A percentile compares a stretch with the other conserved stretches of the same genome.
Conservation (phyloP, 2,329 filamentous ascomycete genomes). For the Pseudocercospora macadamiae region DNA sequence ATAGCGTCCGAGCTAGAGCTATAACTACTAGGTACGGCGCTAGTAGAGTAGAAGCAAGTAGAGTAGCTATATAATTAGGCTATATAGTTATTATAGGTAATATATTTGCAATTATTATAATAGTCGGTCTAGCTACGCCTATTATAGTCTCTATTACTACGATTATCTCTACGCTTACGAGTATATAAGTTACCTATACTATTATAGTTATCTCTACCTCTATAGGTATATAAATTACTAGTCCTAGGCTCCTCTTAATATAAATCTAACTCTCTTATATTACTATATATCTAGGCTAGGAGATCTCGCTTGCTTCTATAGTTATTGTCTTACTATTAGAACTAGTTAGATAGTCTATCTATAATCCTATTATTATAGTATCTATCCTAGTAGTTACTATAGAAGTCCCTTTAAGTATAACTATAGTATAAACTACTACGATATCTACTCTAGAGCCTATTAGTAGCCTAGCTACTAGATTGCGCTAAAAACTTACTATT, state of each 20-base stretch:
- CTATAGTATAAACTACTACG: not conserved
- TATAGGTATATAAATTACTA: not conserved
- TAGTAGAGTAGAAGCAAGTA: not conserved
- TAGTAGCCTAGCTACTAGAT: not conserved
- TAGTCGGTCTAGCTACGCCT: not conserved
- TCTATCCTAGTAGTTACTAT: not conserved
- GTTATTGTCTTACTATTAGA: not conserved
- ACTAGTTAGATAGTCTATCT: not conserved
- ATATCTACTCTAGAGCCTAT: not conserved
- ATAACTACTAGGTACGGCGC: not conserved
- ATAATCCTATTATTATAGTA: not conserved
- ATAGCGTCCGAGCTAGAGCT: not conserved
- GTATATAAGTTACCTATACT: too few species aligned
- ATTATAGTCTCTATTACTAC: not conserved
- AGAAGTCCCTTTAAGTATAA: too few species aligned
- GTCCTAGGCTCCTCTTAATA: not conserved
- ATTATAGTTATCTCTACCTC: not conserved
- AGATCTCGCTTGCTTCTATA: not conserved
- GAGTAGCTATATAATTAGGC: not conserved
- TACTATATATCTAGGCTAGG: not conserved
- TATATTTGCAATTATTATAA: not conserved
- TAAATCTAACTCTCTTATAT: not conserved
- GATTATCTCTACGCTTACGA: not conserved
- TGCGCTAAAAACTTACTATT: not conserved
- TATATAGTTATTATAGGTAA: not conserved